Conservation (phyloP, 257 asterid species). For the Solanum gracilifrons region DNA sequence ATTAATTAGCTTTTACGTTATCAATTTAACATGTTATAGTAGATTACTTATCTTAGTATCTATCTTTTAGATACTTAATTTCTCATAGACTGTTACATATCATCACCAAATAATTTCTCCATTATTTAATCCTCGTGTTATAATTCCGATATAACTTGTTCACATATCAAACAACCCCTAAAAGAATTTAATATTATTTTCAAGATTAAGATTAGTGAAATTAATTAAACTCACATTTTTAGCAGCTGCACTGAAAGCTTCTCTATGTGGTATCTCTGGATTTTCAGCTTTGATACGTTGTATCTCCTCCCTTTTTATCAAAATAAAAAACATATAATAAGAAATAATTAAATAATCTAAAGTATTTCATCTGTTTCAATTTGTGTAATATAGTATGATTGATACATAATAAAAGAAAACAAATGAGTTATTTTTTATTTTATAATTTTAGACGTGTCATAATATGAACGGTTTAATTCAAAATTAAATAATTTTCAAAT, state of each 20-base stretch:
- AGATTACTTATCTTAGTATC: too few relatives aligned
- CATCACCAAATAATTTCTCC: background rate
- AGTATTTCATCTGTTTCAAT: too few relatives aligned
- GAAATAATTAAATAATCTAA: background rate
- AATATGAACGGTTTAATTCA: background rate
- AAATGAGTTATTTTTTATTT: too few relatives aligned
- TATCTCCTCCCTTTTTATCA: slow-evolving; percentile 68
- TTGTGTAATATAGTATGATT: background rate
- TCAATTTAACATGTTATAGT: too few relatives aligned
- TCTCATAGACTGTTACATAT: too few relatives aligned
- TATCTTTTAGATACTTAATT: too few relatives aligned
- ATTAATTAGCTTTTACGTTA: background rate
- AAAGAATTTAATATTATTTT: background rate
- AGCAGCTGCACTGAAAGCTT: slow-evolving; percentile 97
- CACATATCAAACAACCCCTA: background rate
- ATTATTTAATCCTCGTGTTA: background rate
- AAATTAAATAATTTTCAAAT: too few relatives aligned
- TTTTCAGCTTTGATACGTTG: slow-evolving; percentile 85
- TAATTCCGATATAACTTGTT: background rate
- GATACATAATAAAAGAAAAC: too few relatives aligned
- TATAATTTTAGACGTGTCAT: background rate
- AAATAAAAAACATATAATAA: background rate
- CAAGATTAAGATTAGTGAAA: background rate
- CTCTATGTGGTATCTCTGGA: slow-evolving; percentile 96
- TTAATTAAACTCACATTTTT: slow-evolving; percentile 45